phyloP scores from a whole-genome alignment of 2,329 filamentous ascomycete genomes.

The Botrytis porri region DNA sequence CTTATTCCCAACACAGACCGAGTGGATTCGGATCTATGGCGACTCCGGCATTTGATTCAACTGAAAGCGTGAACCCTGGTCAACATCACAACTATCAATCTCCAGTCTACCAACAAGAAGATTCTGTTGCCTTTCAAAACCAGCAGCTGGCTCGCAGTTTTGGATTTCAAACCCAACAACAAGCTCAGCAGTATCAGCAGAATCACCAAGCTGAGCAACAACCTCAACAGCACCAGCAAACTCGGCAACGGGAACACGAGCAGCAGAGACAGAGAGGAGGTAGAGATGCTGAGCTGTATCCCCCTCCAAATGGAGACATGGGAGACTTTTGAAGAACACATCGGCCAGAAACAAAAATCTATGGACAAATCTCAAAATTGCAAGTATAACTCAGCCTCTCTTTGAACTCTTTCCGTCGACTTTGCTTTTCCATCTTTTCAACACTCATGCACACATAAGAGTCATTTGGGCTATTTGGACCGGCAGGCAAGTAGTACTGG shows the following conservation, averaged over 20 bases:
- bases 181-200: background rate
- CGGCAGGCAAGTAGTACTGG: constrained; percentile 10
- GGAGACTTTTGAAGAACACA: background rate
- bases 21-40: background rate
- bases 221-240: background rate
- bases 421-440: background rate
- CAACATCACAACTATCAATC: background rate
- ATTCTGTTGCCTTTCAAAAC: background rate
- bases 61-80: background rate
- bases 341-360: background rate
- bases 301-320: background rate
- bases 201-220: background rate
- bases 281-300: background rate
- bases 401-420: background rate
- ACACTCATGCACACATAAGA: background rate
- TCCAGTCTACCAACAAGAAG: background rate
- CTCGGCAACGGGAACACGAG: background rate
- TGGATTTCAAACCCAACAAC: background rate
- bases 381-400: background rate
- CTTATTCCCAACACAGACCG: background rate
- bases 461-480: constrained; percentile 3
- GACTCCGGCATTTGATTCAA: background rate
- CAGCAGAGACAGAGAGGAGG: background rate
- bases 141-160: background rate
- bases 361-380: constrained; percentile 4